Percentiles rank a stretch among this genome's conserved stretches.
Evolutionary conservation across 345 rosid species (phyloP).

Genomic region (Aquilaria sinensis): DNA sequence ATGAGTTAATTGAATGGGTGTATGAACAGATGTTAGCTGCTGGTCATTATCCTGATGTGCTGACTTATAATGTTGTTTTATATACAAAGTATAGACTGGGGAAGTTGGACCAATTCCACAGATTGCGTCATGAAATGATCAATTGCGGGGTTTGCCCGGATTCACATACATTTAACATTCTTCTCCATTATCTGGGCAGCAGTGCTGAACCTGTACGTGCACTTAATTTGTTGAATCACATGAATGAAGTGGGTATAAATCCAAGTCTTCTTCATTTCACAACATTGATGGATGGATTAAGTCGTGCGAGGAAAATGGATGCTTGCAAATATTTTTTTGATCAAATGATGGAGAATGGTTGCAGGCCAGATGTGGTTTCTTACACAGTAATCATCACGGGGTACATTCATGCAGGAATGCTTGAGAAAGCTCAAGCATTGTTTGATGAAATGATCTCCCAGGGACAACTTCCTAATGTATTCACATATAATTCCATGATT

Average conservation of each 20-base stretch:
- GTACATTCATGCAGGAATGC: conserved; percentile 47
- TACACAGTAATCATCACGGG: conserved; percentile 80
- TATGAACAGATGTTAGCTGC: conserved; percentile 61
- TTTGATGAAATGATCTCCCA: conserved; percentile 48
- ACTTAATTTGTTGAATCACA: conserved; percentile 53
- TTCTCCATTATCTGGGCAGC: conserved; percentile 72
- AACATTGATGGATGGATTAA: conserved; percentile 75
- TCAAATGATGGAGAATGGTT: conserved; percentile 55
- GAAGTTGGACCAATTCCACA: conserved; percentile 49
- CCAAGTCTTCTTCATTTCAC: conserved; percentile 66
- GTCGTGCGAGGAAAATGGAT: conserved; percentile 69
- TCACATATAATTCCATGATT: conserved; percentile 76
- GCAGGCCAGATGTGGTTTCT: conserved; percentile 66
- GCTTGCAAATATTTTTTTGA: conserved; percentile 70
- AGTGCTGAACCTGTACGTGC: conserved; percentile 69
- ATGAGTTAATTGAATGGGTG: conserved; percentile 79
- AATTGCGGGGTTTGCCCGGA: conserved; percentile 52
- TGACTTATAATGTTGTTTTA: conserved; percentile 61
- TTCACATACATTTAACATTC: conserved; percentile 60
- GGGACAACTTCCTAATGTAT: conserved; percentile 68
- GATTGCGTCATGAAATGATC: conserved; percentile 67
- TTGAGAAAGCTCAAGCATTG: conserved; percentile 59
- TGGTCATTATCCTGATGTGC: conserved; percentile 42
- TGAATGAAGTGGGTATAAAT: conserved; percentile 56
- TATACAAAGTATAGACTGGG: conserved; percentile 68